Evolutionary conservation across 192 early-diverging fungal genomes (phyloP), one percentile per base, ranked within the genome.

Genomic region (Entomortierella chlamydospora): DNA sequence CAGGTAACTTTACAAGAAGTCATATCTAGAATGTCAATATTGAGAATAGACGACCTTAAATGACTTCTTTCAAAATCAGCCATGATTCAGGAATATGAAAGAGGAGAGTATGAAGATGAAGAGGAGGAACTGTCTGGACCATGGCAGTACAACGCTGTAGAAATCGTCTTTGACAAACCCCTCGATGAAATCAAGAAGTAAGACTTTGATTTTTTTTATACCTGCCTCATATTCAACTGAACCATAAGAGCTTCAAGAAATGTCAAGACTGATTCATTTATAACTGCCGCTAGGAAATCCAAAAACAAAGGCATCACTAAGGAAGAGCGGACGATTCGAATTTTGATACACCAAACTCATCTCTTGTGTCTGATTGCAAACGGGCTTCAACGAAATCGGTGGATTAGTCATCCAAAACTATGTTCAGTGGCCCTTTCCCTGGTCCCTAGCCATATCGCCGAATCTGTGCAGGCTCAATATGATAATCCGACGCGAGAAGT

Each of bases 281-380:
- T 57, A 8, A 29, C 29, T 39, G n/a, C 28, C 49, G 56, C 49
- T 61, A 87, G 83, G 68, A 62, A 74, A 15, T 47, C 76, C 1
- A 64, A 51, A 23, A 61, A 49, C 29, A 47, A 63, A 33, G 83
- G 86, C 15, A 78, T 91, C 12, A 73, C 82, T 22, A 87, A 88
- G 55, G 68, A 82, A 52, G 83, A 89, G 41, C 82, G 91, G 25
- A 67, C 70, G 26, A 58, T 85, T 17, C 87, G 91, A 23, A 72
- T 83, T 6, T 70, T 86, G 68, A 72, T 86, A 6, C 91, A 92
- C 59, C 88, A 91, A 57, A 82, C 81, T 10, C 91, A 93, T 82
- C 66, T 92, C 10, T 51, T 91, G 0, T 82, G 77, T 26, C 71
- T 93, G 17, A 62, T 92, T 8, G 81, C 76, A 15, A 86, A 88